Percentiles rank a stretch among this genome's conserved stretches.
Conservation (phyloP, 768 basidiomycete genomes). For the Lactarius quietus region DNA sequence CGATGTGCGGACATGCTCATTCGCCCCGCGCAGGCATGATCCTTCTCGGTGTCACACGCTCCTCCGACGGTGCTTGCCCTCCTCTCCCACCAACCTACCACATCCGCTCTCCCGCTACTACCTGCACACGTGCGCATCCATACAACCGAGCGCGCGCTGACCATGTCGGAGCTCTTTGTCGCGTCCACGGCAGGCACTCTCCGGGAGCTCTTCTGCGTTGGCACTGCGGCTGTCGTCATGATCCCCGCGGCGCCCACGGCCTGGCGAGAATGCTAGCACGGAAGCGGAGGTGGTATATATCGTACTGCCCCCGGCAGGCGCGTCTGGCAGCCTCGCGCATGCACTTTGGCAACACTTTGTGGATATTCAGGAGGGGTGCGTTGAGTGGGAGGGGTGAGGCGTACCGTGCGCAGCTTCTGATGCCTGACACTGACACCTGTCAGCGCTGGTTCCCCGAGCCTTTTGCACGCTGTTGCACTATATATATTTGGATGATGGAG, state of each 20-base stretch:
- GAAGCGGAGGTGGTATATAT: slow-evolving; percentile 17
- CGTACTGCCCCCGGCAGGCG: slow-evolving; percentile 51
- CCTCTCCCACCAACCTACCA: slow-evolving; percentile 54
- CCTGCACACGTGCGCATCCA: slow-evolving; percentile 42
- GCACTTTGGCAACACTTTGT: slow-evolving; percentile 70
- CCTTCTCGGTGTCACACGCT: slow-evolving; percentile 88
- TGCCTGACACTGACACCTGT: neutral
- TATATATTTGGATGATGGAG: neutral
- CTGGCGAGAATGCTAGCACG: neutral
- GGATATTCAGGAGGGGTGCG: slow-evolving; percentile 69
- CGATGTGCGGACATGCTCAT: neutral
- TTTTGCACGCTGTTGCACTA: neutral
- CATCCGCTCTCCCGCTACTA: slow-evolving; percentile 38
- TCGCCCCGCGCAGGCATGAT: slow-evolving; percentile 62
- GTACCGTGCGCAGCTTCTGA: slow-evolving; percentile 35
- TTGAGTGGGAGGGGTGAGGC: slow-evolving; percentile 63
- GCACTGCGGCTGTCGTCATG: slow-evolving; percentile 80
- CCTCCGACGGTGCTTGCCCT: slow-evolving; percentile 77
- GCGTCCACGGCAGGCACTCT: slow-evolving; percentile 55
- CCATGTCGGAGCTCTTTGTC: slow-evolving; percentile 41
- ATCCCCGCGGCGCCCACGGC: slow-evolving; percentile 48
- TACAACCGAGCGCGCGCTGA: slow-evolving; percentile 45
- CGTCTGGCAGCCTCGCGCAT: slow-evolving; percentile 51
- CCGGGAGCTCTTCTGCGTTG: slow-evolving; percentile 80
- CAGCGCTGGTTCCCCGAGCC: neutral